Evolutionary conservation across 331 rosid species (phyloP).

Genomic region (Pyrus hybrid): DNA sequence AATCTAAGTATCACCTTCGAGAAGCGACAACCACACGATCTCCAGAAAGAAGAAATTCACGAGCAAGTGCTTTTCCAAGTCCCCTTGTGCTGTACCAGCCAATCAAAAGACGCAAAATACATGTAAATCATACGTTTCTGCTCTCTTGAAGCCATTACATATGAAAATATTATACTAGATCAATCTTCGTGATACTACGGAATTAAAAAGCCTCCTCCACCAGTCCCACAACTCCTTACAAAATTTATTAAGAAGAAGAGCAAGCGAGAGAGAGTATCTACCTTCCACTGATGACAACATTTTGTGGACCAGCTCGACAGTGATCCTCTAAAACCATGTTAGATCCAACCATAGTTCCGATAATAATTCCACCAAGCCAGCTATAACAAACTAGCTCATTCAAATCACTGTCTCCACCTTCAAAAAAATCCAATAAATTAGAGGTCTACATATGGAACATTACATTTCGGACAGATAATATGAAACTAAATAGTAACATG

Average conservation of each 20-base stretch:
- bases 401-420: conserved; percentile 90
- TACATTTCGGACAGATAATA: background rate
- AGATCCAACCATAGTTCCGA: conserved; percentile 93
- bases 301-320: conserved; percentile 84
- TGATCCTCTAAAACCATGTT: conserved; percentile 86
- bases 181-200: background rate
- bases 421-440: conserved; percentile 15
- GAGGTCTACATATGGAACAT: background rate
- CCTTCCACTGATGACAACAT: conserved; percentile 96
- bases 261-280: conserved; percentile 11
- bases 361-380: conserved; percentile 94
- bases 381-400: conserved; percentile 80
- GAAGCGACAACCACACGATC: conserved; percentile 82
- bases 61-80: conserved; percentile 90
- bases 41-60: conserved; percentile 94
- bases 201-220: background rate
- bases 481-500: conserved; percentile 1
- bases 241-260: background rate
- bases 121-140: background rate
- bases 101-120: conserved; percentile 15
- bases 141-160: background rate
- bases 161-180: background rate
- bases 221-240: background rate
- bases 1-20: conserved; percentile 58
- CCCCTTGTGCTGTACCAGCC: conserved; percentile 78